These are phyloP conservation scores for Litsea cubeba DNA, from an alignment of 164 flowering plant genomes.

Conservation along the genomic window DNA sequence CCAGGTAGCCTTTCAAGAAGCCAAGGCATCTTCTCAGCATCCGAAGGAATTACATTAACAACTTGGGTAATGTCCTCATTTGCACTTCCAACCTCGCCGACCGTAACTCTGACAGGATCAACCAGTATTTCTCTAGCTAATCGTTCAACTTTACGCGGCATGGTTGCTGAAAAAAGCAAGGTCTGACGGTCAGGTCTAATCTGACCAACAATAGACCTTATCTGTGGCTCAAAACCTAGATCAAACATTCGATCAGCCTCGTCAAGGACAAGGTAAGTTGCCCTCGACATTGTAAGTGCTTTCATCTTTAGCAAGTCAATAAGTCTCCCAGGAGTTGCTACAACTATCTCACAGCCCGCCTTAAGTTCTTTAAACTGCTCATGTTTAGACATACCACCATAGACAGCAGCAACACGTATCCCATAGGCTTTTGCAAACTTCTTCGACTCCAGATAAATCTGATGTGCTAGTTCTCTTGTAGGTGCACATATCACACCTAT, in stretches of 20 bases:
- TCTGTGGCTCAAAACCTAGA: constrained; percentile 97
- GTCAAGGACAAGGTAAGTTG: constrained; percentile 92
- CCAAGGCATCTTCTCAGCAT: constrained; percentile 85
- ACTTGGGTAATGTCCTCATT: constrained; percentile 94
- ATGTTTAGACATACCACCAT: constrained; percentile 97
- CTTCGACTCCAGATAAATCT: constrained; percentile 82
- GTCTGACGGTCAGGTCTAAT: constrained; percentile 96
- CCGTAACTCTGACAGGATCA: constrained; percentile 87
- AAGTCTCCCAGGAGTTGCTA: constrained; percentile 97
- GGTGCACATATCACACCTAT: constrained; percentile 98
- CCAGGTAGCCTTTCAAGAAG: constrained; percentile 85
- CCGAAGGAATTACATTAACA: constrained; percentile 77
- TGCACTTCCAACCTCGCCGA: constrained; percentile 93
- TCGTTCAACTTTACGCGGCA: constrained; percentile 90
- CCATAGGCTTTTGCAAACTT: constrained; percentile 86
- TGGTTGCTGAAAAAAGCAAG: constrained; percentile 92
- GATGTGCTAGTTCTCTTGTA: constrained; percentile 94
- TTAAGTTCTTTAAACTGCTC: constrained; percentile 99
- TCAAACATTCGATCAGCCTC: constrained; percentile 99
- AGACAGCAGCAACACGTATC: constrained; percentile 84
- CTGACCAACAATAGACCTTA: constrained; percentile 93
- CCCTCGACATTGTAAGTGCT: constrained; percentile 78
- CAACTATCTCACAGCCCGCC: constrained; percentile 92
- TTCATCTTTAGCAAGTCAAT: constrained; percentile 97
- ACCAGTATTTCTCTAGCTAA: constrained; percentile 82